Conservation (phyloP, 768 basidiomycete species). For the Pleurotus giganteus region DNA sequence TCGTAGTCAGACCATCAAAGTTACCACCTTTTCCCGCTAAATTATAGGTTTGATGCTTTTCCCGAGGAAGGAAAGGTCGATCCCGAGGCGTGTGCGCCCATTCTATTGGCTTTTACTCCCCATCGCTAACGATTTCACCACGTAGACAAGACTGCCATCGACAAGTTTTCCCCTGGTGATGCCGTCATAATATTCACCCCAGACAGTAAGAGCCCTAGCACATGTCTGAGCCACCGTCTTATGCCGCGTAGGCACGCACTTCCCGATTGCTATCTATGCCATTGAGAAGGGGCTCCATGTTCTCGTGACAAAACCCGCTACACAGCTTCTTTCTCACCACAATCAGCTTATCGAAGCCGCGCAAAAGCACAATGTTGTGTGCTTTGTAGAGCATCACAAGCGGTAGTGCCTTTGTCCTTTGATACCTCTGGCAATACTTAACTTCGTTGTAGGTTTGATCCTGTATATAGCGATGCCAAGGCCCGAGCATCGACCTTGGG, state of each 20-base stretch:
- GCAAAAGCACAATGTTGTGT: slow-evolving; percentile 75
- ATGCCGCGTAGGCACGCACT: slow-evolving; percentile 64
- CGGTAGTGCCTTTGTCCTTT: slow-evolving; percentile 40
- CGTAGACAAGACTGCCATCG: slow-evolving; percentile 80
- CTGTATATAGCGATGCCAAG: slow-evolving; percentile 89
- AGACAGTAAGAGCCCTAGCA: slow-evolving; percentile 57
- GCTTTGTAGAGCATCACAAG: slow-evolving; percentile 95
- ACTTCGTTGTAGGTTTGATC: slow-evolving; percentile 60
- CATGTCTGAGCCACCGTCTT: background rate
- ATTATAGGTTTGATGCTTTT: slow-evolving; percentile 76
- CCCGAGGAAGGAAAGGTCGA: slow-evolving; percentile 69
- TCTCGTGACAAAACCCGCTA: slow-evolving; percentile 91
- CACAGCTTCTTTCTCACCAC: slow-evolving; percentile 82
- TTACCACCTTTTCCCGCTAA: too few species aligned
- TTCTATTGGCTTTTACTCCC: too few species aligned
- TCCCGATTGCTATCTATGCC: slow-evolving; percentile 81
- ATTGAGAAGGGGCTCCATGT: slow-evolving; percentile 86
- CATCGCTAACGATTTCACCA: slow-evolving; percentile 6
- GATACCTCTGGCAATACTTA: background rate
- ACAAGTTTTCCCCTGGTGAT: slow-evolving; percentile 73
- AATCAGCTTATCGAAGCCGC: slow-evolving; percentile 74
- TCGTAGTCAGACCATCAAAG: background rate
- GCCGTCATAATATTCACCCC: slow-evolving; percentile 95
- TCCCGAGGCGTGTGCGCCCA: slow-evolving; percentile 44
- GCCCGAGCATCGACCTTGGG: slow-evolving; percentile 73